Conservation (phyloP, 1,284 basidiomycete species). For the Phylloboletellus chloephorus region DNA sequence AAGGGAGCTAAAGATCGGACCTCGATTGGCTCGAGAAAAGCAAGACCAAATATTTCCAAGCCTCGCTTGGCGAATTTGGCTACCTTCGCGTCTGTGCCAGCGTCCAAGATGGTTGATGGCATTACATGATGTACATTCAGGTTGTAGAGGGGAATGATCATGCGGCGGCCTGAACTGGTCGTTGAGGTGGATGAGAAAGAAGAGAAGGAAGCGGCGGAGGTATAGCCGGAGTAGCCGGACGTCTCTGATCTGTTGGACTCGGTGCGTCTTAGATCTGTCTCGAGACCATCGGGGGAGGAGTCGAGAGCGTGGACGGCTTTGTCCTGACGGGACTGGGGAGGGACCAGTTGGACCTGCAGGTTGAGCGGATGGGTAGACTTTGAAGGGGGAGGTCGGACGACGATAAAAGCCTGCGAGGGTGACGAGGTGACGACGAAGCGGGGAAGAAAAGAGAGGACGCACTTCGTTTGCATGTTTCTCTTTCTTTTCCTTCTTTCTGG, state of each 20-base stretch:
- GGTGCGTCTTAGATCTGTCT: slow-evolving; percentile 33
- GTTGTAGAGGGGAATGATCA: slow-evolving; percentile 92
- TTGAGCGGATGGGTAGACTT: slow-evolving; percentile 86
- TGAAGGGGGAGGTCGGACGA: slow-evolving; percentile 80
- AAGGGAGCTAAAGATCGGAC: slow-evolving; percentile 45
- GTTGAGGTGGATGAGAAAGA: slow-evolving; percentile 52
- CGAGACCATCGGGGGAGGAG: slow-evolving; percentile 16
- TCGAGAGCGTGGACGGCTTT: slow-evolving; percentile 39
- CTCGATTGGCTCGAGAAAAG: slow-evolving; percentile 77
- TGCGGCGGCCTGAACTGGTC: slow-evolving; percentile 49
- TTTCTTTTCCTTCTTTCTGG: slow-evolving; percentile 38
- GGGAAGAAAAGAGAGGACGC: slow-evolving; percentile 17
- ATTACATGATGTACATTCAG: slow-evolving; percentile 90
- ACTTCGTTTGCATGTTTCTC: slow-evolving; percentile 54
- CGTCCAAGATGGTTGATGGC: slow-evolving; percentile 86
- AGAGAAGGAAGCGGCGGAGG: slow-evolving; percentile 48
- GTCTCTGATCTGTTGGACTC: slow-evolving; percentile 38
- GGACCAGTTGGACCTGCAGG: slow-evolving; percentile 89
- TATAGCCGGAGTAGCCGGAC: slow-evolving; percentile 29
- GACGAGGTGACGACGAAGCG: slow-evolving; percentile 10
- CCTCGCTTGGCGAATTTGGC: slow-evolving; percentile 85
- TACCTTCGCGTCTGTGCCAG: slow-evolving; percentile 91
- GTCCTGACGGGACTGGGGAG: slow-evolving; percentile 47
- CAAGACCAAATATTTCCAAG: slow-evolving; percentile 76
- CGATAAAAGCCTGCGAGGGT: slow-evolving; percentile 78